These are phyloP conservation scores for Neurospora sp. DNA, from an alignment of 495 filamentous ascomycete species.

Conservation along the genomic window DNA sequence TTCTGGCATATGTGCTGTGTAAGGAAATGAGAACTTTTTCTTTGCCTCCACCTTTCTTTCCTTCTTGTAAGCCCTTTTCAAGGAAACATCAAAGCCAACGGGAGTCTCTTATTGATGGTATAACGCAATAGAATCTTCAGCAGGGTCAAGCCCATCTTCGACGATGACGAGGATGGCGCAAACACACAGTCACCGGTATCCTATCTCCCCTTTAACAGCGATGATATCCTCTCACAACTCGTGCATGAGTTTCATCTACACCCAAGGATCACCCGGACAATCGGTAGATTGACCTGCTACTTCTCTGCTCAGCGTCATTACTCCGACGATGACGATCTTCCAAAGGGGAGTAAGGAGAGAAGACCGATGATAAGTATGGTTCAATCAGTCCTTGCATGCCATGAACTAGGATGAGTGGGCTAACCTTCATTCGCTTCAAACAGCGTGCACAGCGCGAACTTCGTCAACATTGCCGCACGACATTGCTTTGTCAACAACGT, in stretches of 20 bases:
- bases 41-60: background rate
- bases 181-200: background rate
- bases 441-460: background rate
- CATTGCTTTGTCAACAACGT: background rate
- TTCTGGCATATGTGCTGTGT: background rate
- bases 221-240: background rate
- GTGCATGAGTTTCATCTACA: background rate
- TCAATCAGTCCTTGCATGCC: background rate
- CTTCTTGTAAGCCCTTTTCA: background rate
- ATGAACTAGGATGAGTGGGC: background rate
- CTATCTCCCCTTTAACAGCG: background rate
- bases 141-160: background rate
- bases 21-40: background rate
- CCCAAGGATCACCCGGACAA: background rate
- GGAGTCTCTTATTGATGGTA: background rate
- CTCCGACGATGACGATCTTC: background rate
- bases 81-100: background rate
- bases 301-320: constrained; percentile 1
- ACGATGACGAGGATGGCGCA: background rate
- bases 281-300: background rate
- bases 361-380: background rate
- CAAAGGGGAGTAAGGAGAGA: background rate
- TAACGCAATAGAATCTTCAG: background rate
- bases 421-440: background rate
- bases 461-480: background rate